Evolutionary conservation across 148 eudicot genomes (phyloP).

Genomic region (Chenopodium album): DNA sequence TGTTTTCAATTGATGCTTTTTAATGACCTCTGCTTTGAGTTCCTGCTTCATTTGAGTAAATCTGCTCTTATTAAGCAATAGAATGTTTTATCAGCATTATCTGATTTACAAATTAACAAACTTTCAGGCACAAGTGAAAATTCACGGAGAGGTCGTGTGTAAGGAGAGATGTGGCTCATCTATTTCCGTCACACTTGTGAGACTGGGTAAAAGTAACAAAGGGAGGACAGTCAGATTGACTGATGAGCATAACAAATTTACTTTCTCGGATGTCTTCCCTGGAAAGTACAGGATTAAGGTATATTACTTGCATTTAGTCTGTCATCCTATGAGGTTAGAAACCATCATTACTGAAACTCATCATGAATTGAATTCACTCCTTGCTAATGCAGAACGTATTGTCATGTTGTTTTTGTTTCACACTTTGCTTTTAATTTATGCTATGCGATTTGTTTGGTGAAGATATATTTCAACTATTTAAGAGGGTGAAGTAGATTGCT

Average conservation of each 20-base stretch:
- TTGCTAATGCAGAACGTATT: not conserved
- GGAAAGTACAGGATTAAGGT: constrained; percentile 95
- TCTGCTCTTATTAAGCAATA: not conserved
- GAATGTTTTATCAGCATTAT: not conserved
- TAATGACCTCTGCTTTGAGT: not conserved
- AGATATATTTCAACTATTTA: too few relatives aligned
- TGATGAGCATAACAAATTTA: constrained; percentile 56
- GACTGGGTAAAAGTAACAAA: constrained; percentile 57
- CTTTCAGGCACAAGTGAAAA: constrained; percentile 70
- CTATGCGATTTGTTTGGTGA: not conserved
- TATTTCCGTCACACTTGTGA: constrained; percentile 56
- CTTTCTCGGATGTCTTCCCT: constrained; percentile 74
- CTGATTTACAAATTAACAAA: constrained; percentile 18
- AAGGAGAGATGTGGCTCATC: constrained; percentile 75
- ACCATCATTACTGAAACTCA: not conserved
- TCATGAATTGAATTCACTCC: not conserved
- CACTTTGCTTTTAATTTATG: not conserved
- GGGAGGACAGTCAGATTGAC: constrained; percentile 53
- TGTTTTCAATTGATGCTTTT: not conserved
- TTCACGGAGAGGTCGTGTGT: constrained; percentile 75
- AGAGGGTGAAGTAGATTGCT: not conserved
- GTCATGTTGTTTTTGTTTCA: not conserved
- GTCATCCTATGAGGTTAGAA: constrained; percentile 12
- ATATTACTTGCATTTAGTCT: constrained; percentile 18
- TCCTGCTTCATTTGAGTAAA: not conserved